Evolutionary conservation across 768 basidiomycete genomes (phyloP), one percentile per base, ranked within the genome.

Genomic region (Dentipellis fragilis): DNA sequence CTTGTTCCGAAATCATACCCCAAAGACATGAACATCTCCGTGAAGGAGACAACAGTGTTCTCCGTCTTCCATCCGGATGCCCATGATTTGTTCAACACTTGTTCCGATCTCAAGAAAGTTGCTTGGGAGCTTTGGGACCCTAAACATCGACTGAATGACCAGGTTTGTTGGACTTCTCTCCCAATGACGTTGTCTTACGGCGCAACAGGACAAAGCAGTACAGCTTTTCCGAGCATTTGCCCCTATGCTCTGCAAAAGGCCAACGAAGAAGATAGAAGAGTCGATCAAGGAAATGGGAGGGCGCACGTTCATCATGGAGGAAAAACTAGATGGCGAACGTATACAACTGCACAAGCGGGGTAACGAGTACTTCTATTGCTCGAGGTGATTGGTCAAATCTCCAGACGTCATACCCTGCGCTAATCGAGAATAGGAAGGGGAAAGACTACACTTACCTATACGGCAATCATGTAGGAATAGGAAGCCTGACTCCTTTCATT

Each of bases 271-370:
- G 59, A 80, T 95, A 22, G 87, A 88, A 62, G 87, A 90, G 23
- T 83, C 92, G 0, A 83, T 95, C 49, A 88, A 85, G 61, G 80
- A 86, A 56, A 94, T 99, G 85, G 80, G 80, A 17, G 81, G 82
- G 9, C 68, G 74, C 7, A 79, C 83, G 45, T 99, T 99, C 65
- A 72, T 92, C 58, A 87, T 99, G 38, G 96, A 99, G 67, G 96
- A 99, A 72, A 99, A 98, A 67, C 77, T 98, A 2, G 96, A 99
- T 62, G 96, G 96, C 2, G 96, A 99, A 68, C 75, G 96, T 36
- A 93, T 99, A 71, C 96, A 98, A 67, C 61, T 99, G 55, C 96
- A 99, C 65, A 97, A 90, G 68, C 78, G 88, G 49, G 92, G 91
- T 0, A 87, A 89, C 57, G 84, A 91, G 65, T 97, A 89, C 65